Conservation (phyloP, 1,284 basidiomycete genomes). For the Vanrija sp. region DNA sequence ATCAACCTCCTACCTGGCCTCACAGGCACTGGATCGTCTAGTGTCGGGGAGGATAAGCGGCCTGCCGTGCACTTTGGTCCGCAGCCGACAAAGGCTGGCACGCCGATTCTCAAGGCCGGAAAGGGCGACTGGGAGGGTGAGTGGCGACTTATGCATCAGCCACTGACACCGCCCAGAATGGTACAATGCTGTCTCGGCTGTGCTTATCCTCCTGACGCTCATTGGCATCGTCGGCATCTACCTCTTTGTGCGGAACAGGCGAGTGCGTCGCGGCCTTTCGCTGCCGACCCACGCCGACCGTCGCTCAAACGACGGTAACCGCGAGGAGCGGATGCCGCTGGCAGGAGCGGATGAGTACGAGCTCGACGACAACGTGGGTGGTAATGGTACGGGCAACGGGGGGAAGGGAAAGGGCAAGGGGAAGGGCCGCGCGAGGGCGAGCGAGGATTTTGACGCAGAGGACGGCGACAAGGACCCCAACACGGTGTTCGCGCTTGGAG, state of each 20-base stretch:
- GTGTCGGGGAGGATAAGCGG: conserved; percentile 42
- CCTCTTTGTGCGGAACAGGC: conserved; percentile 33
- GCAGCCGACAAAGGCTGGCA: conserved; percentile 26
- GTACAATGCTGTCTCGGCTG: conserved; percentile 85
- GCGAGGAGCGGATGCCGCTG: conserved; percentile 59
- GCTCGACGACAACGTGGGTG: conserved; percentile 28
- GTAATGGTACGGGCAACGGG: background rate
- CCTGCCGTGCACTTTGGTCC: conserved; percentile 32
- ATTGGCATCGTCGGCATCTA: conserved; percentile 60
- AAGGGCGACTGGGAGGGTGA: conserved; percentile 72
- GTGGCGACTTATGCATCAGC: background rate
- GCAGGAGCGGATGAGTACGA: conserved; percentile 49
- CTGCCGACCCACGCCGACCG: no score
- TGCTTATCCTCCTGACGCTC: conserved; percentile 73
- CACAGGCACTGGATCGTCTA: conserved; percentile 54
- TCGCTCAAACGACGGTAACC: conserved; percentile 18
- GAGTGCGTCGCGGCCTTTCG: conserved; percentile 25
- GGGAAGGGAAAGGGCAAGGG: conserved; percentile 25
- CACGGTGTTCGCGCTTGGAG: conserved; percentile 18
- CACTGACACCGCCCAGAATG: conserved; percentile 57
- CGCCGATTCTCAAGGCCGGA: conserved; percentile 65
- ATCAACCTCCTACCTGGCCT: conserved; percentile 73
- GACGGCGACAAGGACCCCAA: conserved; percentile 14
- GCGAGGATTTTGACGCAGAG: conserved; percentile 2
- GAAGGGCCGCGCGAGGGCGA: conserved; percentile 13